Percentiles rank a stretch among this genome's conserved stretches.
phyloP scores from a whole-genome alignment of 176 grass and related monocot species.

The Zizania latifolia region DNA sequence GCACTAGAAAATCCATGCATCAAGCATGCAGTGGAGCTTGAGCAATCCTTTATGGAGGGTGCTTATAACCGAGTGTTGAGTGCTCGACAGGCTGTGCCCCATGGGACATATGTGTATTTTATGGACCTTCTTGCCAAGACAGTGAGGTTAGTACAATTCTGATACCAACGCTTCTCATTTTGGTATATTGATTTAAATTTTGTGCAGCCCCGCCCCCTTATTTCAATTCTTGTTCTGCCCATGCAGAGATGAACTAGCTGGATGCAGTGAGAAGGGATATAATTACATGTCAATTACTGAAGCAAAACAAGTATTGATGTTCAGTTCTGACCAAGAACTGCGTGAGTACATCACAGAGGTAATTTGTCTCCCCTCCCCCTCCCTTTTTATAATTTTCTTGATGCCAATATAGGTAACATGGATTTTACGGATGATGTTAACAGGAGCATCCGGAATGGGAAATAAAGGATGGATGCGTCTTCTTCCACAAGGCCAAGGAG shows the following conservation, averaged over 20 bases:
- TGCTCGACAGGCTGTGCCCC: slow-evolving; percentile 61
- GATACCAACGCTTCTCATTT: not conserved
- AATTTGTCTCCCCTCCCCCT: not conserved
- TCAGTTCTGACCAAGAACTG: slow-evolving; percentile 81
- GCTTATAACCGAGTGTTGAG: slow-evolving; percentile 76
- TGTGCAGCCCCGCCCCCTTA: not conserved
- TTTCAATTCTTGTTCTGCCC: not conserved
- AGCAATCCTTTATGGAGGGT: slow-evolving; percentile 88
- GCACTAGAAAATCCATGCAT: slow-evolving; percentile 70
- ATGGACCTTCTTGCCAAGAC: slow-evolving; percentile 99
- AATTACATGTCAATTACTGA: slow-evolving; percentile 79
- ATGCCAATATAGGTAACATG: too few species aligned
- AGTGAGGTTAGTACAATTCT: slow-evolving; percentile 54
- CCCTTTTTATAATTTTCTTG: not conserved
- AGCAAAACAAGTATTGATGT: slow-evolving; percentile 88
- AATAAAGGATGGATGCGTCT: slow-evolving; percentile 54
- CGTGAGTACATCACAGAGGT: slow-evolving; percentile 82
- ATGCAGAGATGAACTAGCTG: slow-evolving; percentile 90
- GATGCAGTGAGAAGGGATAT: slow-evolving; percentile 89
- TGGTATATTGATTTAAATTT: slow-evolving; percentile 3
- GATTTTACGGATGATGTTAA: not conserved
- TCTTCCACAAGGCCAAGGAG: slow-evolving; percentile 86
- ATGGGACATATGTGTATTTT: slow-evolving; percentile 84
- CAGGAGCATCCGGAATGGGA: slow-evolving; percentile 95
- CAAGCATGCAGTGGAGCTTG: slow-evolving; percentile 71